A percentile compares a stretch with the other conserved stretches of the same genome.
Evolutionary conservation across 1,284 basidiomycete species (phyloP).

Genomic region (Ustilago loliicola): DNA sequence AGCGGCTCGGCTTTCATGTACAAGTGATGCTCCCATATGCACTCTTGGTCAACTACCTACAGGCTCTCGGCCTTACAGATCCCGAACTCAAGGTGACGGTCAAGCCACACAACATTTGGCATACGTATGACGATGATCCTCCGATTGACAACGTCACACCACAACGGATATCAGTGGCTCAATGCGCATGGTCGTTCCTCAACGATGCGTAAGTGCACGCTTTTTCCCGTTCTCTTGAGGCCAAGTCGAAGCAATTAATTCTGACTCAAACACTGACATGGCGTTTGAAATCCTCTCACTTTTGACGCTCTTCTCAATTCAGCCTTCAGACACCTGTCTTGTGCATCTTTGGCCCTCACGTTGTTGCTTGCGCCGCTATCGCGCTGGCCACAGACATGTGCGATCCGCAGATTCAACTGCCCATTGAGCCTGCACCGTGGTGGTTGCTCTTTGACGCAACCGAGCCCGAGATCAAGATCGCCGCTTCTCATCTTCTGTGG

Average conservation of each 20-base stretch:
- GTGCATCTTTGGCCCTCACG: constrained; percentile 86
- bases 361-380: constrained; percentile 81
- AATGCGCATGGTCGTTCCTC: constrained; percentile 70
- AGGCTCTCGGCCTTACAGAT: constrained; percentile 81
- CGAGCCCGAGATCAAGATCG: constrained; percentile 53
- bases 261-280: neutral
- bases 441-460: constrained; percentile 71
- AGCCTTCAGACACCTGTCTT: constrained; percentile 92
- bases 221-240: neutral
- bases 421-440: constrained; percentile 70
- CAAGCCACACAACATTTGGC: neutral
- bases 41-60: constrained; percentile 93
- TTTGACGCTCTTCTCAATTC: neutral
- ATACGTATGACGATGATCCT: neutral
- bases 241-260: neutral
- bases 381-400: constrained; percentile 55
- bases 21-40: constrained; percentile 89
- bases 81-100: constrained; percentile 11
- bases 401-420: constrained; percentile 60
- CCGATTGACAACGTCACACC: neutral
- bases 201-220: constrained; percentile 70
- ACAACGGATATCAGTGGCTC: constrained; percentile 40
- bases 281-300: neutral
- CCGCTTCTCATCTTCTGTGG: constrained; percentile 54
- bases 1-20: constrained; percentile 74